These are phyloP conservation scores for Hanseniaspora meyeri DNA, from an alignment of 805 yeast species.

Conservation along the genomic window DNA sequence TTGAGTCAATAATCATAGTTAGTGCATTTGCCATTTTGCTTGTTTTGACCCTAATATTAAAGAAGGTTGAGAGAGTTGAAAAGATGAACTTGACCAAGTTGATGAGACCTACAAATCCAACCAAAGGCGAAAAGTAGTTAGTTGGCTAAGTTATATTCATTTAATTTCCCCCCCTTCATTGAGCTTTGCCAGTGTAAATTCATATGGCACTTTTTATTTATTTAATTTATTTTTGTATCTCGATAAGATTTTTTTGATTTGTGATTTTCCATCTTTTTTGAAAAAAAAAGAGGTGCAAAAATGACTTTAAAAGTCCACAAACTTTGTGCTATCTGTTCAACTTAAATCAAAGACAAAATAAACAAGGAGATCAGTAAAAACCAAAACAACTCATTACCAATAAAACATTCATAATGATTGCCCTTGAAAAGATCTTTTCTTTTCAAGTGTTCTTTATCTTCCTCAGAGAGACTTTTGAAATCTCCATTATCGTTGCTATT, in stretches of 20 bases:
- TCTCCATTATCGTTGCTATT: slow-evolving; percentile 64
- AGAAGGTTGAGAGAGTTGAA: slow-evolving; percentile 51
- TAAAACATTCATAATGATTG: background rate
- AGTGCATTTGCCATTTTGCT: slow-evolving; percentile 34
- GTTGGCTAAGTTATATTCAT: too few species aligned
- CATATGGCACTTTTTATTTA: too few species aligned
- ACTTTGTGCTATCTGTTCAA: too few species aligned
- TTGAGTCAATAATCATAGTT: slow-evolving; percentile 34
- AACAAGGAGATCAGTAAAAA: background rate
- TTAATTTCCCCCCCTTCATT: too few species aligned
- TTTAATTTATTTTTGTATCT: too few species aligned
- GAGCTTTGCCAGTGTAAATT: too few species aligned
- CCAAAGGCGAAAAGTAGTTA: background rate
- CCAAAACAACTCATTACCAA: background rate
- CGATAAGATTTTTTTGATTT: background rate
- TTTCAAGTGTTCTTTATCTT: slow-evolving; percentile 65
- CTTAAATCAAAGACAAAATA: too few species aligned
- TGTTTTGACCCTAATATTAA: slow-evolving; percentile 44
- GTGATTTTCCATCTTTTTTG: background rate
- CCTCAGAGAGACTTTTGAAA: slow-evolving; percentile 60
- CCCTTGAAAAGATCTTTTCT: slow-evolving; percentile 39
- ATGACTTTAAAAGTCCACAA: too few species aligned
- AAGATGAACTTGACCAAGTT: slow-evolving; percentile 39
- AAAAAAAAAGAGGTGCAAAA: background rate
- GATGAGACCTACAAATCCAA: background rate